Evolutionary conservation across 2,329 filamentous ascomycete genomes (phyloP).

Genomic region (Pseudopyricularia cyperi): DNA sequence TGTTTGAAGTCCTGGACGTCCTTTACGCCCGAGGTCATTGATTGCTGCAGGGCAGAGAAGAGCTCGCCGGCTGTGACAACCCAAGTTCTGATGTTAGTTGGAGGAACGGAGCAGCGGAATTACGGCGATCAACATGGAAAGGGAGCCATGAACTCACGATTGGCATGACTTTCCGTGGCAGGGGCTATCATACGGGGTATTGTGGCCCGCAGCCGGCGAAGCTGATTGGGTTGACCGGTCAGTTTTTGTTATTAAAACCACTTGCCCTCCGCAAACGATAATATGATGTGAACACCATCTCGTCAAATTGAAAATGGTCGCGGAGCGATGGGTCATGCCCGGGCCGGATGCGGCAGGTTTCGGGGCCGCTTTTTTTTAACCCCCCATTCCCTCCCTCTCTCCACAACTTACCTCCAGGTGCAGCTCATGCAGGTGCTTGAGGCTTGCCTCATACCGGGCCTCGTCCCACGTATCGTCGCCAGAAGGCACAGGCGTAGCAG

Average conservation of each 20-base stretch:
- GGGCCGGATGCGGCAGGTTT: not conserved
- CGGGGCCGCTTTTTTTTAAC: not conserved
- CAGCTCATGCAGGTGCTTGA: conserved; percentile 38
- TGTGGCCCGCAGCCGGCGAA: conserved; percentile 32
- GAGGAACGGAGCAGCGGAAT: too few relatives aligned
- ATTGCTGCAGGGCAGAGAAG: conserved; percentile 32
- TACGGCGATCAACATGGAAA: not conserved
- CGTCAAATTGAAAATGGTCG: not conserved
- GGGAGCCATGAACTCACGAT: not conserved
- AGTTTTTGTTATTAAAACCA: not conserved
- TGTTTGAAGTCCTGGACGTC: conserved; percentile 39
- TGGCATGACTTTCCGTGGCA: not conserved
- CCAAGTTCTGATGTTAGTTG: not conserved
- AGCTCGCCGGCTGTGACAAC: conserved; percentile 31
- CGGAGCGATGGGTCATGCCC: not conserved
- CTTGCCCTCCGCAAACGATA: not conserved
- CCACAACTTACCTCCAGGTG: conserved; percentile 38
- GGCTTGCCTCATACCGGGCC: conserved; percentile 32
- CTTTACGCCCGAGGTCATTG: conserved; percentile 30
- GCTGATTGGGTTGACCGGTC: conserved; percentile 16
- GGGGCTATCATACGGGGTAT: conserved; percentile 38
- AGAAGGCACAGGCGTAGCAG: not conserved
- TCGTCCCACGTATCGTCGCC: conserved; percentile 29
- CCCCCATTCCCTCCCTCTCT: too few relatives aligned
- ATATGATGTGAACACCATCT: not conserved